Base-by-base conservation (phyloP, 139 green algal genomes). In the Asterochloris erici region DNA sequence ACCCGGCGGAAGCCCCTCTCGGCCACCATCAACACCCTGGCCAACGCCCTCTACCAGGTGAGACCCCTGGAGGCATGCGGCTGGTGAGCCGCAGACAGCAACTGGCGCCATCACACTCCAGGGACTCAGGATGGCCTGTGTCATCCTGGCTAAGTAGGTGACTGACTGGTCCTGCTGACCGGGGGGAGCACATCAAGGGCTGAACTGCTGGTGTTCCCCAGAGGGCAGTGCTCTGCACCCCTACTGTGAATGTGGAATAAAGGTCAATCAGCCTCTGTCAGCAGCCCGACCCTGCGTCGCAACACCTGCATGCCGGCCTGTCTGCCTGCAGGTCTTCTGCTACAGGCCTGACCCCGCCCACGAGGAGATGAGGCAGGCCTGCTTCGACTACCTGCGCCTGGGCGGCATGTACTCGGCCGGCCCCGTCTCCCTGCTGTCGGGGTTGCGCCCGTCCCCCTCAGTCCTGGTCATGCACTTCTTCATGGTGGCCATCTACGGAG, bases 11-110 rank as follows among this genome's bases (percentile, higher is more conserved):
- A 97, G 89, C 97, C 96, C 14, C 77, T 98, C 81, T 92, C 87
- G 23, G 93, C 95, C n/a, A 99, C 96, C 77, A 98, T 99, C 90
- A 99, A 99, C 95, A 99, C 96, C 14, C 91, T 99, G 26, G 97
- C 96, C 19, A 98, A 98, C 79, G 96, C 96, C 14, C 88, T 99
- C 69, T 99, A 99, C 92, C 94, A 94, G 84, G 94, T 97, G 60
- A n/a, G 84, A 13, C 13, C 10, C 14, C 74, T 21, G 0, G 69
- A 28, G 12, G 28, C 15, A 26, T 26, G 69, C 19, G 12, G n/a
- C 19, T 24, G 13, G 69, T 75, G n/a, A n/a, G n/a, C 28, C 2
- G 19, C 69, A 24, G 38, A 54, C 38, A 54, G 38, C 38, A 6
- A 54, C 38, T 2, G 38, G 38, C 38, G 38, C 38, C 38, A 54